Conservation (phyloP, 1,284 basidiomycete species). For the Ustanciosporium gigantosporum region DNA sequence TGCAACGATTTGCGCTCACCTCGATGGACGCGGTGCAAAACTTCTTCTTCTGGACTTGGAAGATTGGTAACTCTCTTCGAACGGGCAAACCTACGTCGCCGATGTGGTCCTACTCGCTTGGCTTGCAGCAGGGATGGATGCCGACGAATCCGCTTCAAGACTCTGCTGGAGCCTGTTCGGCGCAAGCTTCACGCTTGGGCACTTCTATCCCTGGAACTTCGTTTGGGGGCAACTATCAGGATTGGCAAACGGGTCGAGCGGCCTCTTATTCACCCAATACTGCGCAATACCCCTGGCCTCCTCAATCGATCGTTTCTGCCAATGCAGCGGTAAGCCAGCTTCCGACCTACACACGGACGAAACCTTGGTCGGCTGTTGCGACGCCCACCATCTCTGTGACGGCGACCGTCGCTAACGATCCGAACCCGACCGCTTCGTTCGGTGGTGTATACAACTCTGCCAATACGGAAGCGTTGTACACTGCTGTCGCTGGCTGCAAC, state of each 20-base stretch:
- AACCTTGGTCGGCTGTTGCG: constrained; percentile 13
- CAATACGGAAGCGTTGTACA: constrained; percentile 20
- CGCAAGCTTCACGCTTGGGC: constrained; percentile 10
- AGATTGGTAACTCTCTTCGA: constrained; percentile 64
- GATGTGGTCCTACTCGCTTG: constrained; percentile 59
- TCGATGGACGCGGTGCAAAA: constrained; percentile 48
- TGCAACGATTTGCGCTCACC: constrained; percentile 36
- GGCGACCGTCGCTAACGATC: constrained; percentile 14
- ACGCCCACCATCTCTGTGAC: constrained; percentile 30
- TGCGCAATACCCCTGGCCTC: constrained; percentile 34
- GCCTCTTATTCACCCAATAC: constrained; percentile 21
- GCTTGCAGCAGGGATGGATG: constrained; percentile 56
- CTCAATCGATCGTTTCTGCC: constrained; percentile 19
- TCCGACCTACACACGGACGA: constrained; percentile 41
- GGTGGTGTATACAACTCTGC: constrained; percentile 23
- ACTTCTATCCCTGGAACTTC: constrained; percentile 9
- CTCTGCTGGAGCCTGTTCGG: constrained; percentile 21
- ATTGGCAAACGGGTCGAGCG: constrained; percentile 44
- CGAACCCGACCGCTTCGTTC: constrained; percentile 22
- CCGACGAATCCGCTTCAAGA: constrained; percentile 32
- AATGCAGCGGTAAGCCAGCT: constrained; percentile 23
- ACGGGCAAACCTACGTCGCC: constrained; percentile 39
- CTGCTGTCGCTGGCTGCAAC: constrained; percentile 35
- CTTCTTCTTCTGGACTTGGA: constrained; percentile 76
- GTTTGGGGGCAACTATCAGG: constrained; percentile 31